Conservation (phyloP, 2,329 filamentous ascomycete genomes). For the Ophiostoma pallidulum region DNA sequence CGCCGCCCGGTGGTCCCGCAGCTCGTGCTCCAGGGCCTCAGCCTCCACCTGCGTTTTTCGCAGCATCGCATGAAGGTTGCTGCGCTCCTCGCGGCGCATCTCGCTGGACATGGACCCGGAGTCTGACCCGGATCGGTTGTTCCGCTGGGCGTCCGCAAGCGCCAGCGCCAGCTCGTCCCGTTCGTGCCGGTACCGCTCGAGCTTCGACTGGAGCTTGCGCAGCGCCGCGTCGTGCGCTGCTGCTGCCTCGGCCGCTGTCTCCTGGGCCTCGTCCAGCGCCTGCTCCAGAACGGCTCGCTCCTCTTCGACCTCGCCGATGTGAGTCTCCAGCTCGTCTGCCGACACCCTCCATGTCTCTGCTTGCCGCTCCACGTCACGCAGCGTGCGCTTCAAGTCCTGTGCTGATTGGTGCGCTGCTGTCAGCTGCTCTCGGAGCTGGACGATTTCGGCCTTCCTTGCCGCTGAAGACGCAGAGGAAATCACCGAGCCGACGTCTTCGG, state of each 20-base stretch:
- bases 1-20: conserved; percentile 58
- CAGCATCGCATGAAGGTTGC: conserved; percentile 50
- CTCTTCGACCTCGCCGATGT: conserved; percentile 49
- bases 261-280: conserved; percentile 46
- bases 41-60: conserved; percentile 54
- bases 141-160: conserved; percentile 24
- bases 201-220: conserved; percentile 36
- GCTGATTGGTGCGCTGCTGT: conserved; percentile 49
- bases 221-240: conserved; percentile 35
- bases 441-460: conserved; percentile 46
- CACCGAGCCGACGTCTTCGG: conserved; percentile 37
- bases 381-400: conserved; percentile 41
- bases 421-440: conserved; percentile 51
- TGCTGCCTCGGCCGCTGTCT: conserved; percentile 39
- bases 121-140: conserved; percentile 13
- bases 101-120: conserved; percentile 22
- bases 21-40: conserved; percentile 62
- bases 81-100: conserved; percentile 43
- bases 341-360: conserved; percentile 26
- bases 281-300: conserved; percentile 49
- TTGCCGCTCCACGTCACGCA: conserved; percentile 42
- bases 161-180: conserved; percentile 31
- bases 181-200: conserved; percentile 42
- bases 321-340: conserved; percentile 39
- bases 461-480: conserved; percentile 1